These are phyloP conservation scores for Eruca vesicaria DNA, from an alignment of 441 rosid species.

Conservation along the genomic window DNA sequence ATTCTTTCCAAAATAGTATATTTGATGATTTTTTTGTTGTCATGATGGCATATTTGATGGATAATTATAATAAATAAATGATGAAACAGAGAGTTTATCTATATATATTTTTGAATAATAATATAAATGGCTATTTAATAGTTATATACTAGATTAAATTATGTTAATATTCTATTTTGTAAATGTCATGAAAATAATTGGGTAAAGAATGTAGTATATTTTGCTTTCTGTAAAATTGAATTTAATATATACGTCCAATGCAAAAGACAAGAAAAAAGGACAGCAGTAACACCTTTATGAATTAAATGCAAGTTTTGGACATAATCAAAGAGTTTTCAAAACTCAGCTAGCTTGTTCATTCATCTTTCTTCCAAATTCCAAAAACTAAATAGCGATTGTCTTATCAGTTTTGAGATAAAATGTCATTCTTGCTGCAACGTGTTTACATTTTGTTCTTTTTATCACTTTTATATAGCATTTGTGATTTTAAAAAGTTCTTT, in stretches of 20 bases:
- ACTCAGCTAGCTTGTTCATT: constrained; percentile 10
- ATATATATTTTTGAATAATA: no score
- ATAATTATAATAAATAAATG: no score
- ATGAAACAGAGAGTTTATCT: no score
- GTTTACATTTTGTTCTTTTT: neutral
- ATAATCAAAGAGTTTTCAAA: constrained; percentile 1
- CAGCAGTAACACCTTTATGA: constrained; percentile 23
- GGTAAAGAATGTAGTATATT: neutral
- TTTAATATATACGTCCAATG: neutral
- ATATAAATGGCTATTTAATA: no score
- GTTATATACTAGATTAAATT: no score
- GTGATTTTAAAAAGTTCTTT: neutral
- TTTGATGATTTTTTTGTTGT: no score
- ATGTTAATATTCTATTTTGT: no score
- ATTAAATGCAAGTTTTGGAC: constrained; percentile 22
- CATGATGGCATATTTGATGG: no score
- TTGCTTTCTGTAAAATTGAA: neutral
- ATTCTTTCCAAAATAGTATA: neutral
- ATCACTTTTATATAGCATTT: neutral
- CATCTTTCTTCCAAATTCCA: constrained; percentile 7
- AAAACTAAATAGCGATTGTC: neutral
- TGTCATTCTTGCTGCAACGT: neutral
- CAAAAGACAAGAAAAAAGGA: neutral
- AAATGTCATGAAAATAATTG: neutral
- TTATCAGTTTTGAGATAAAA: neutral